Conservation (phyloP, 345 rosid genomes). For the Brassica napus region DNA sequence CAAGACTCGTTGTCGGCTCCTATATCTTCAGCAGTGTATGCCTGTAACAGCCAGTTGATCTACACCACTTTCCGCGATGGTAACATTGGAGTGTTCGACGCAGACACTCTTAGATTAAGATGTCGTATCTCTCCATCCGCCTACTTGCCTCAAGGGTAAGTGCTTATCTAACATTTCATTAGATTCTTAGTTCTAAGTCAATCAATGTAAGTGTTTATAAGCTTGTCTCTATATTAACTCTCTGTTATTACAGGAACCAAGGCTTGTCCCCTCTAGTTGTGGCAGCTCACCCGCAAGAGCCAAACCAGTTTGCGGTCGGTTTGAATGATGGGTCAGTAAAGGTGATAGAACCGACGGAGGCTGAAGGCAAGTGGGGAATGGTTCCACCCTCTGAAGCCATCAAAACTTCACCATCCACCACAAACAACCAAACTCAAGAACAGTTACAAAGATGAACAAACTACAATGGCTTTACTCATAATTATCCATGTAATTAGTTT, state of each 20-base stretch:
- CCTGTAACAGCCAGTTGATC: conserved; percentile 80
- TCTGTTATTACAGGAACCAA: conserved; percentile 52
- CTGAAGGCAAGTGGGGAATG: conserved; percentile 77
- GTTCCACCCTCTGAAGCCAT: conserved; percentile 54
- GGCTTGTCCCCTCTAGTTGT: conserved; percentile 64
- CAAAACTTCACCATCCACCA: conserved; percentile 67
- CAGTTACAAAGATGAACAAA: conserved; percentile 62
- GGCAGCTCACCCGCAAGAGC: conserved; percentile 74
- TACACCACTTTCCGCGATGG: conserved; percentile 74
- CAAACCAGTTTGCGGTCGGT: conserved; percentile 77
- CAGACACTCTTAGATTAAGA: conserved; percentile 64
- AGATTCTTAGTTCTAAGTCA: background rate
- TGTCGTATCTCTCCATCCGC: conserved; percentile 72
- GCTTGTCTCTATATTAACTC: background rate
- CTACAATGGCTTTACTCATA: background rate
- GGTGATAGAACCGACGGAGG: conserved; percentile 73
- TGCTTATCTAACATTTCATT: conserved; percentile 8
- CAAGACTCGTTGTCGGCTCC: conserved; percentile 73
- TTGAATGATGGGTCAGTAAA: conserved; percentile 68
- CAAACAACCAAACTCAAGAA: conserved; percentile 77
- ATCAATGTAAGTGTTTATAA: background rate
- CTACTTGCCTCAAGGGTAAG: conserved; percentile 63
- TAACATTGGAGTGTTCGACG: conserved; percentile 72
- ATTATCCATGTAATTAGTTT: conserved; percentile 7
- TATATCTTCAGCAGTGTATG: conserved; percentile 67